These are phyloP conservation scores for Boletus fagicola DNA, from an alignment of 768 basidiomycete genomes.

Conservation along the genomic window DNA sequence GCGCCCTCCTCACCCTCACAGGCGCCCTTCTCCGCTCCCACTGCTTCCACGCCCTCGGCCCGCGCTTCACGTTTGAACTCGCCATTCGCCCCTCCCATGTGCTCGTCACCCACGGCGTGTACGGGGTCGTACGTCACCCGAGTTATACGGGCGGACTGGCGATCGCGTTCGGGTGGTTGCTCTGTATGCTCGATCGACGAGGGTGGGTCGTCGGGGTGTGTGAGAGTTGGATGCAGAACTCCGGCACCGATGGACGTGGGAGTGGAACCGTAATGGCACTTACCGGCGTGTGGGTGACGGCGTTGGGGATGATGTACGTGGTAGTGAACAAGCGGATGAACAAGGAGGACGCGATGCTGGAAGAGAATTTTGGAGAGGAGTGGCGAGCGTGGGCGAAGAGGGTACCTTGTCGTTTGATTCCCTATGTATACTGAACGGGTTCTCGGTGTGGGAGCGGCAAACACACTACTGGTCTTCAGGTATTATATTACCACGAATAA, in stretches of 20 bases:
- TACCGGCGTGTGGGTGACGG: neutral
- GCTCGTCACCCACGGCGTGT: constrained; percentile 29
- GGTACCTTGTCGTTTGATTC: constrained; percentile 27
- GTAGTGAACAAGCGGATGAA: constrained; percentile 16
- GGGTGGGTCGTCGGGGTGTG: constrained; percentile 4
- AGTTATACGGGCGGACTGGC: constrained; percentile 17
- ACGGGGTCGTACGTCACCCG: constrained; percentile 33
- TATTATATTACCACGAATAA: neutral
- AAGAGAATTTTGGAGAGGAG: constrained; percentile 24
- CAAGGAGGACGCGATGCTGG: constrained; percentile 31
- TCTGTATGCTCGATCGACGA: constrained; percentile 8
- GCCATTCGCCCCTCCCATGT: constrained; percentile 17
- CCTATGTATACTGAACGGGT: constrained; percentile 16
- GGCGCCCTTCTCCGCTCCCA: constrained; percentile 15
- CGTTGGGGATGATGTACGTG: rapidly evolving
- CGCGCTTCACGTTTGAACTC: constrained; percentile 29
- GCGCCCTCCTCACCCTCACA: constrained; percentile 1
- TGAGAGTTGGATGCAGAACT: neutral
- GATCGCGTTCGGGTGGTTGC: neutral
- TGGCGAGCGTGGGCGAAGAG: constrained; percentile 26
- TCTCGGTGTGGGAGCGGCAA: neutral
- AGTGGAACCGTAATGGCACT: no score
- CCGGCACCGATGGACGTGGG: neutral
- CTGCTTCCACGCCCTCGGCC: constrained; percentile 25
- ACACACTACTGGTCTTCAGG: neutral